Evolutionary conservation across 2,329 filamentous ascomycete species (phyloP).

Genomic region (Colletotrichum sp.): DNA sequence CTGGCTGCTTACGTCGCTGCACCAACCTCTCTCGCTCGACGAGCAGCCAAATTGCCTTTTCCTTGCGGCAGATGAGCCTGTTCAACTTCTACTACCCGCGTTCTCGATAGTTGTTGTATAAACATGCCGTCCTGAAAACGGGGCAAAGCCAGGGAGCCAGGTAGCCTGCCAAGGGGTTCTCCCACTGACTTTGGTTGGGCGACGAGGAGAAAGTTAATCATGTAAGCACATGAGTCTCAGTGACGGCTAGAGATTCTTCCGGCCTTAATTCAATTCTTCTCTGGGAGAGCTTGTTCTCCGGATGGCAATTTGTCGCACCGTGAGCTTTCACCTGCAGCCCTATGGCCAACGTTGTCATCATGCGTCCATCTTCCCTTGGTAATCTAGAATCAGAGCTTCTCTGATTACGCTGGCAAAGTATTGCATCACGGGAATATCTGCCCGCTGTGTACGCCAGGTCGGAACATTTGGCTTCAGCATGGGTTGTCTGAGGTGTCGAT

Average conservation of each 20-base stretch:
- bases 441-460: too few species aligned
- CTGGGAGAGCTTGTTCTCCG: background rate
- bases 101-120: fast-evolving
- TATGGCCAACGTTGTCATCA: background rate
- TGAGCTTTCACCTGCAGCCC: background rate
- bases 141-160: too few species aligned
- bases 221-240: fast-evolving
- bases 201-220: background rate
- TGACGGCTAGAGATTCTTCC: fast-evolving
- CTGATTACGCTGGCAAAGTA: too few species aligned
- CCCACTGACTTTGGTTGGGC: background rate
- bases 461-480: background rate
- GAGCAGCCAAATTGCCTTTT: fast-evolving
- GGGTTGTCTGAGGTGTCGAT: background rate
- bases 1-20: background rate
- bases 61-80: background rate
- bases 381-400: fast-evolving
- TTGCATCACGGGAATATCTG: too few species aligned
- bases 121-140: too few species aligned
- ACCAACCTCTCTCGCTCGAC: fast-evolving
- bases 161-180: too few species aligned
- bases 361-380: background rate
- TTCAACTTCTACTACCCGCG: fast-evolving
- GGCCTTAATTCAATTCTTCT: fast-evolving
- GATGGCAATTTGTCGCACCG: background rate